phyloP scores from a whole-genome alignment of 306 rosid species.

The Begonia masoniana region DNA sequence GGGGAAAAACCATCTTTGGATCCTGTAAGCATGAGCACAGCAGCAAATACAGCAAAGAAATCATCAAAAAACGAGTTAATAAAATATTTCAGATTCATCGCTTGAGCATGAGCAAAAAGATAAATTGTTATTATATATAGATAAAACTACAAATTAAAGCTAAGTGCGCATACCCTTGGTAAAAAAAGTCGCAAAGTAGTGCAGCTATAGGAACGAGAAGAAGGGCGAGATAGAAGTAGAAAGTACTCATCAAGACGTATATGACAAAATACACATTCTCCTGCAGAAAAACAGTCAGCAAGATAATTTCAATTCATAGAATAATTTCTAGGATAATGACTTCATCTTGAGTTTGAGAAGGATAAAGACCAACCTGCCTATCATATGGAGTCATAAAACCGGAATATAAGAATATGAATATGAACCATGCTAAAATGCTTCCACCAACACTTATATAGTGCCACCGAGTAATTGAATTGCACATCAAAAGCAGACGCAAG shows the following conservation, averaged over 20 bases:
- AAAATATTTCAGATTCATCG: too few relatives aligned
- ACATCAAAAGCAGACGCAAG: conserved; percentile 69
- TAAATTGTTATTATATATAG: too few relatives aligned
- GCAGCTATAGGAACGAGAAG: conserved; percentile 78
- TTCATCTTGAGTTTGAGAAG: conserved; percentile 3
- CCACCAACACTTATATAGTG: conserved; percentile 90
- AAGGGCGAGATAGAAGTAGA: conserved; percentile 63
- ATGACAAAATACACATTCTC: conserved; percentile 72
- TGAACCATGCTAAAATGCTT: conserved; percentile 84
- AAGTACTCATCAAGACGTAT: conserved; percentile 78
- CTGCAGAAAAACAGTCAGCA: conserved; percentile 37
- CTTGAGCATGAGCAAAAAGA: too few relatives aligned
- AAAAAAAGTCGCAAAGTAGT: conserved; percentile 73
- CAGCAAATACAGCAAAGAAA: too few relatives aligned
- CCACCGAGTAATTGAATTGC: conserved; percentile 89
- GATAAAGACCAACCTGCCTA: conserved; percentile 41
- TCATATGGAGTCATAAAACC: conserved; percentile 51
- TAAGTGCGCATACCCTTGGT: conserved; percentile 56
- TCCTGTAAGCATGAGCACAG: conserved; percentile 20
- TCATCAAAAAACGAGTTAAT: too few relatives aligned
- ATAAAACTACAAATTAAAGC: not conserved
- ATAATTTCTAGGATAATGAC: not conserved
- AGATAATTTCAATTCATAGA: too few relatives aligned
- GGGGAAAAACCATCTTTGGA: conserved; percentile 93
- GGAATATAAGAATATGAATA: conserved; percentile 62